phyloP scores from a whole-genome alignment of 805 yeast species.

The Brettanomyces nanus region DNA sequence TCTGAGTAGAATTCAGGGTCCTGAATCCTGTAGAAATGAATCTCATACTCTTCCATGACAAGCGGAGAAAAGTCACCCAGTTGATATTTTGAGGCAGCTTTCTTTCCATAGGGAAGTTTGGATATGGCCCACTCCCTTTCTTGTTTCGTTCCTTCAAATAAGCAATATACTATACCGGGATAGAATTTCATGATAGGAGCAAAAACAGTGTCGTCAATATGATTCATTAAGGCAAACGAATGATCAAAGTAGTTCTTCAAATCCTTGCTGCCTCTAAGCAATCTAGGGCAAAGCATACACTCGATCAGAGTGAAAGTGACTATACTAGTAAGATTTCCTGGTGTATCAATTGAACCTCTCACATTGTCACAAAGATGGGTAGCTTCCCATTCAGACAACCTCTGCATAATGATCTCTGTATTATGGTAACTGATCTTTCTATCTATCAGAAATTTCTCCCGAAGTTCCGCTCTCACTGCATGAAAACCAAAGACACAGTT shows the following conservation, averaged over 20 bases:
- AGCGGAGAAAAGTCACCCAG: constrained; percentile 25
- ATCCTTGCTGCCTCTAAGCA: constrained; percentile 32
- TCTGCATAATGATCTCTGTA: constrained; percentile 15
- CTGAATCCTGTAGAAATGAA: constrained; percentile 46
- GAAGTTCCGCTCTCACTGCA: constrained; percentile 40
- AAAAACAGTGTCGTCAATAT: constrained; percentile 5
- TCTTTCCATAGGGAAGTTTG: constrained; percentile 17
- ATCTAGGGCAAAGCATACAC: constrained; percentile 44
- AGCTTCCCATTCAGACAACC: constrained; percentile 22
- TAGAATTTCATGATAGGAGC: constrained; percentile 19
- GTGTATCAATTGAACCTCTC: constrained; percentile 11
- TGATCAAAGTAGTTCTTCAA: constrained; percentile 31
- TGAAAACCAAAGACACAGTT: constrained; percentile 49
- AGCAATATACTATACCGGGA: constrained; percentile 48
- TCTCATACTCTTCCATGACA: constrained; percentile 46
- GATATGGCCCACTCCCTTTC: constrained; percentile 43
- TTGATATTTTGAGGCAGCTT: constrained; percentile 5
- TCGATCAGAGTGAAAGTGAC: constrained; percentile 32
- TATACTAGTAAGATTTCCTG: constrained; percentile 7
- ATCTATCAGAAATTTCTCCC: constrained; percentile 42
- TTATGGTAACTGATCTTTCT: constrained; percentile 29
- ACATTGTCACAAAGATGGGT: constrained; percentile 11
- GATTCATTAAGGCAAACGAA: constrained; percentile 21
- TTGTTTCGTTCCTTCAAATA: constrained; percentile 43
- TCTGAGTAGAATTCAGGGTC: constrained; percentile 40